Evolutionary conservation across 2,329 filamentous ascomycete genomes (phyloP).

Genomic region (Uncinocarpus reesii): DNA sequence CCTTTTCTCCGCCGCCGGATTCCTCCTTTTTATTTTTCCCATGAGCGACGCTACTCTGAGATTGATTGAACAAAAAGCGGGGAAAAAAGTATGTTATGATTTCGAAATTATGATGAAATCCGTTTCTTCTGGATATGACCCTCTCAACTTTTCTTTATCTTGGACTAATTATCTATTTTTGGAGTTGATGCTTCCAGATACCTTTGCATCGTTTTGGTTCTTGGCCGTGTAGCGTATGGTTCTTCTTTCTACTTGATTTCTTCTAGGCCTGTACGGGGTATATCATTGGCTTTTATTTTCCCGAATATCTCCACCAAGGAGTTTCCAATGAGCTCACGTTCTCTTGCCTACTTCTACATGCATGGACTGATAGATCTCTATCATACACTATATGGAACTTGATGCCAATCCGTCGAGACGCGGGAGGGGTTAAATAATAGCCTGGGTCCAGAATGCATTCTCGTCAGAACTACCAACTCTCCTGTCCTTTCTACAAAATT

Average conservation of each 20-base stretch:
- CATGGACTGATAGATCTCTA: not conserved
- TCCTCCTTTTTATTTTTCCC: not conserved
- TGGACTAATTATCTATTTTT: not conserved
- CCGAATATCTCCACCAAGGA: too few relatives aligned
- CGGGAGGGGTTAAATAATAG: too few relatives aligned
- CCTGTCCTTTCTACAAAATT: too few relatives aligned
- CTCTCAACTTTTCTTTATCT: conserved; percentile 5
- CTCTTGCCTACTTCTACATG: not conserved
- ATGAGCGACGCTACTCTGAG: not conserved
- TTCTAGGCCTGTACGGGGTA: conserved; percentile 5
- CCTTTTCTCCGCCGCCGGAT: conserved; percentile 4
- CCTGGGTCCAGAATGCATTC: too few relatives aligned
- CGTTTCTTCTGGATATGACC: conserved; percentile 5
- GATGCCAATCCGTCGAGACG: too few relatives aligned
- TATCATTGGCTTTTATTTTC: not conserved
- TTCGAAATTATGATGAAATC: conserved; percentile 4
- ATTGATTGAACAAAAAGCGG: conserved; percentile 5
- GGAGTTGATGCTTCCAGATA: conserved; percentile 1
- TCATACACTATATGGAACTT: too few relatives aligned
- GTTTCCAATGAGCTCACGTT: too few relatives aligned
- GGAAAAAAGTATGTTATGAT: conserved; percentile 11
- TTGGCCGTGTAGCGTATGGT: conserved; percentile 10
- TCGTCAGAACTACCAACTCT: too few relatives aligned
- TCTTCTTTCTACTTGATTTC: not conserved
- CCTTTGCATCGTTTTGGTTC: not conserved